Percentiles rank a stretch among this genome's conserved stretches.
phyloP scores from a whole-genome alignment of 371 early-diverging fungal species.

The Circinella minor region DNA sequence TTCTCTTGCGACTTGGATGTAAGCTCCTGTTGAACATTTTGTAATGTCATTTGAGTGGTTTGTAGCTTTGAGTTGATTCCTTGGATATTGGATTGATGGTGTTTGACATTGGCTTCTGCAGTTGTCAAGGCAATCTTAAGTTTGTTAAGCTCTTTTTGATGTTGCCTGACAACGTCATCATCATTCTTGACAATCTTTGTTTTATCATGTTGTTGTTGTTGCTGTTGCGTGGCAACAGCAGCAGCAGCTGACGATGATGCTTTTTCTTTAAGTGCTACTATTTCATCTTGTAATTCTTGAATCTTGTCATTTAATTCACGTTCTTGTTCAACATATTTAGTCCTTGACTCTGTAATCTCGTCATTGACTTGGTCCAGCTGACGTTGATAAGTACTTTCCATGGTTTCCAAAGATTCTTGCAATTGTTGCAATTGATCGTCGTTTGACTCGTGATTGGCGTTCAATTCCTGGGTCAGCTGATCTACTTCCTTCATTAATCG shows the following conservation, averaged over 20 bases:
- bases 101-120: slow-evolving; percentile 24
- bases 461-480: slow-evolving; percentile 21
- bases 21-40: slow-evolving; percentile 9
- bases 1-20: neutral
- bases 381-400: slow-evolving; percentile 7
- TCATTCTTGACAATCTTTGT: neutral
- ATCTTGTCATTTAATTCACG: neutral
- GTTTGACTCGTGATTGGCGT: slow-evolving; percentile 6
- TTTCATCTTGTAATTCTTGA: slow-evolving; percentile 12
- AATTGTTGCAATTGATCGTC: slow-evolving; percentile 5
- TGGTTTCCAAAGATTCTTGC: slow-evolving; percentile 5
- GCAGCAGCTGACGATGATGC: neutral
- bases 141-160: slow-evolving; percentile 4
- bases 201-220: neutral
- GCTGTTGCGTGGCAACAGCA: neutral
- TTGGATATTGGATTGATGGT: slow-evolving; percentile 21
- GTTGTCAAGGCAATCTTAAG: slow-evolving; percentile 15
- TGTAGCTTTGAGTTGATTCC: slow-evolving; percentile 24
- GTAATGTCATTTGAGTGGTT: slow-evolving; percentile 23
- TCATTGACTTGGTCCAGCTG: neutral
- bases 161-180: neutral
- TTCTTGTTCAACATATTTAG: neutral
- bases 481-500: slow-evolving; percentile 32
- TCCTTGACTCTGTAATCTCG: neutral
- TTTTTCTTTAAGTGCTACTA: neutral